phyloP scores from a whole-genome alignment of 805 yeast genomes.

The Metschnikowia colocasiae region DNA sequence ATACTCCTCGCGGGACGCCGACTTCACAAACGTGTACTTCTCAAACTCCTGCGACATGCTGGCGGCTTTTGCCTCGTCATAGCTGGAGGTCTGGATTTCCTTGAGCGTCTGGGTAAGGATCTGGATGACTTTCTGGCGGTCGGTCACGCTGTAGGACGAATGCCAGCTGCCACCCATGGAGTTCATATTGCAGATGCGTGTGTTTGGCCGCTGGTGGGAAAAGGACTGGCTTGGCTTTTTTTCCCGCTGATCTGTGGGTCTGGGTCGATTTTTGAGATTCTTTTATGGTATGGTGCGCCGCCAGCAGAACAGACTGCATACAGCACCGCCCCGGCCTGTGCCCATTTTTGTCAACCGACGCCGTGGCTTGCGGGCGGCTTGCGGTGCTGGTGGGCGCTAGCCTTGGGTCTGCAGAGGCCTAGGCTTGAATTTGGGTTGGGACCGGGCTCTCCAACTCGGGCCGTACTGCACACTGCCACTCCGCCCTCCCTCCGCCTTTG shows the following conservation, averaged over 20 bases:
- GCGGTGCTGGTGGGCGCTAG: too few relatives aligned
- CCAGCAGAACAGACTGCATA: conserved; percentile 3
- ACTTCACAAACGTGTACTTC: conserved; percentile 56
- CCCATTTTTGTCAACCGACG: too few relatives aligned
- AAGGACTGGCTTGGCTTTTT: not conserved
- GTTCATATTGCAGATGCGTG: conserved; percentile 12
- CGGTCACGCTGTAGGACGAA: conserved; percentile 22
- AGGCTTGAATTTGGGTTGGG: too few relatives aligned
- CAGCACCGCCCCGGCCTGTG: not conserved
- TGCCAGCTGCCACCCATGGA: conserved; percentile 27
- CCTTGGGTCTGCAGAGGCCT: too few relatives aligned
- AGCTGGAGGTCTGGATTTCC: conserved; percentile 33
- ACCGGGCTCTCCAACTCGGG: too few relatives aligned
- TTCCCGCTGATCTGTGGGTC: not conserved
- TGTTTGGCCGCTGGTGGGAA: conserved; percentile 8
- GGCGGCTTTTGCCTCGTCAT: conserved; percentile 34
- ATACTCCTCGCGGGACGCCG: conserved; percentile 57
- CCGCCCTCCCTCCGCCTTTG: not conserved
- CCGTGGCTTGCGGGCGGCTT: too few relatives aligned
- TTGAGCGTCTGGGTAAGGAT: conserved; percentile 34
- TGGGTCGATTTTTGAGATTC: not conserved
- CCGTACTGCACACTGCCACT: not conserved
- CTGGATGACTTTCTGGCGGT: conserved; percentile 41
- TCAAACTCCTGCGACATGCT: conserved; percentile 69
- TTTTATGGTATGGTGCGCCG: conserved; percentile 1